phyloP scores from a whole-genome alignment of 257 asterid genomes.

The Thymus mandschuricus region DNA sequence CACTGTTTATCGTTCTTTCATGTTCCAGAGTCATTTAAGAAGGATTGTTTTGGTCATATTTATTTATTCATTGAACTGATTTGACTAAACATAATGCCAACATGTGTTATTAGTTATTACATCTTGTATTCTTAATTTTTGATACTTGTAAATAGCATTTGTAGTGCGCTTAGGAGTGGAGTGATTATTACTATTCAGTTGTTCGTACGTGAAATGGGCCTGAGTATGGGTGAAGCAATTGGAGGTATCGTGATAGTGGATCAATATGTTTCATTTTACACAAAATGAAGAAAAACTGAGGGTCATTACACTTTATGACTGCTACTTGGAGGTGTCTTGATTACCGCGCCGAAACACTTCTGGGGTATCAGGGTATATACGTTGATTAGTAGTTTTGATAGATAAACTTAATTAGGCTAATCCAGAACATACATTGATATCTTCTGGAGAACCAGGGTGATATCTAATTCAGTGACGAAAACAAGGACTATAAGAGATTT shows the following conservation, averaged over 20 bases:
- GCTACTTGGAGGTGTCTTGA: too few relatives aligned
- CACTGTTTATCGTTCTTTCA: neutral
- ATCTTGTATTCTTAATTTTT: slow-evolving; percentile 4
- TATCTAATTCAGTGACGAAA: neutral
- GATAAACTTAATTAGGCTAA: too few relatives aligned
- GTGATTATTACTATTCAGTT: neutral
- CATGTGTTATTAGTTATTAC: neutral
- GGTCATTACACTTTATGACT: too few relatives aligned
- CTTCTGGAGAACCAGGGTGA: too few relatives aligned
- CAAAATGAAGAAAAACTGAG: too few relatives aligned
- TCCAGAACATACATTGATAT: too few relatives aligned
- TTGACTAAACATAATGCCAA: neutral
- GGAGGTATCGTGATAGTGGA: too few relatives aligned
- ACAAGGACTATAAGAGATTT: neutral
- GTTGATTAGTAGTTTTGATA: too few relatives aligned
- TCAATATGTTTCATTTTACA: too few relatives aligned
- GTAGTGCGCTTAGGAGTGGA: neutral
- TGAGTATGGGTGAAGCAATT: neutral
- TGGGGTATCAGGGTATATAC: too few relatives aligned
- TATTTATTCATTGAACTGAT: neutral
- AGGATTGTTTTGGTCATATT: neutral
- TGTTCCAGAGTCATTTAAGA: slow-evolving; percentile 8
- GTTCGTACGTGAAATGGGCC: neutral
- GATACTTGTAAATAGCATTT: neutral
- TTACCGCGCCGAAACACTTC: too few relatives aligned